Conservation (phyloP, 1,284 basidiomycete species). For the Boletellus deceptivus region DNA sequence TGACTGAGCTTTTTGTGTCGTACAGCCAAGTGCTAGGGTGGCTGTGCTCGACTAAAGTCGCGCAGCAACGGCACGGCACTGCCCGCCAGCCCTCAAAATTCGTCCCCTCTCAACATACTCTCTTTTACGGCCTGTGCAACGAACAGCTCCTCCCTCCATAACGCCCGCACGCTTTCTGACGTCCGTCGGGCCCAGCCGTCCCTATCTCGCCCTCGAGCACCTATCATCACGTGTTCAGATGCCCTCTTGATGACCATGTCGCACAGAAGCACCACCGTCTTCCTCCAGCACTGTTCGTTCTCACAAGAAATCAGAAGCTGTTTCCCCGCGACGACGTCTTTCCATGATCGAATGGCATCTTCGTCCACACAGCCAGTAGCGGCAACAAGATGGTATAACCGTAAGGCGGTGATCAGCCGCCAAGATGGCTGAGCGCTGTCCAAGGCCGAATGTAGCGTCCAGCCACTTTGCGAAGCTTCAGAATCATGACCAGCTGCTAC, state of each 20-base stretch:
- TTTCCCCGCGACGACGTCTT: constrained; percentile 51
- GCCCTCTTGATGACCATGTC: constrained; percentile 36
- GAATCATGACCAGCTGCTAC: background rate
- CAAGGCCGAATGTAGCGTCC: constrained; percentile 64
- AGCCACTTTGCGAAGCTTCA: constrained; percentile 45
- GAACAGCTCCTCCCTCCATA: constrained; percentile 51
- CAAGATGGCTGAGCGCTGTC: constrained; percentile 71
- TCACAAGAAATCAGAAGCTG: constrained; percentile 39
- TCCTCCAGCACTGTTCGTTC: constrained; percentile 47
- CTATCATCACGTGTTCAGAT: background rate
- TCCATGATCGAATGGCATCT: constrained; percentile 48
- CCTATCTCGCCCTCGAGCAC: background rate
- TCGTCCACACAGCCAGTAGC: constrained; percentile 29
- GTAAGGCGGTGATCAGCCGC: constrained; percentile 67
- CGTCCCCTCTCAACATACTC: constrained; percentile 40
- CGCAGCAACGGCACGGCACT: background rate
- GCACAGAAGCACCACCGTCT: constrained; percentile 38
- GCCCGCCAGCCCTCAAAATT: constrained; percentile 23
- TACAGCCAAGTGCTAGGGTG: constrained; percentile 3
- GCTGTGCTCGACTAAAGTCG: constrained; percentile 13
- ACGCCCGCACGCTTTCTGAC: constrained; percentile 32
- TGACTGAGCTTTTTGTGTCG: constrained; percentile 2
- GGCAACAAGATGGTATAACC: constrained; percentile 52
- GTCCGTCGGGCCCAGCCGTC: constrained; percentile 33
- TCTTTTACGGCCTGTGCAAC: constrained; percentile 51